A percentile compares a stretch with the other conserved stretches of the same genome.
Conservation (phyloP, 768 basidiomycete genomes). For the Pulveroboletus sp. region DNA sequence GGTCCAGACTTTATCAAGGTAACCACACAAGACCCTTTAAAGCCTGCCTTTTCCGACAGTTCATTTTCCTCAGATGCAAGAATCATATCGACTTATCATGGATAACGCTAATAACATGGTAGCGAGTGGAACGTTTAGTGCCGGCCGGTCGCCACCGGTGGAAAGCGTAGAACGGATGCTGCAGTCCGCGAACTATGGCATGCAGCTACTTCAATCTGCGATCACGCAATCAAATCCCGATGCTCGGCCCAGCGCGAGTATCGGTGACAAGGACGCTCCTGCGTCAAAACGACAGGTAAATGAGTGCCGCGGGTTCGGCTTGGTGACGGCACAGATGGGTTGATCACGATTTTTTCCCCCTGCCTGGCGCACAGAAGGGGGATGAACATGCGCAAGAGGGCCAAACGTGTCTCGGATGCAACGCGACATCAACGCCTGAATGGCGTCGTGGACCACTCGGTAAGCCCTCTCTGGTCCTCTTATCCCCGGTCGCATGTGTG, state of each 20-base stretch:
- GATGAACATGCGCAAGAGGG: slow-evolving; percentile 50
- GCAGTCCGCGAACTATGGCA: slow-evolving; percentile 40
- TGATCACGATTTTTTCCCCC: slow-evolving; percentile 17
- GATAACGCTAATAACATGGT: slow-evolving; percentile 34
- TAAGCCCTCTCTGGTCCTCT: slow-evolving; percentile 33
- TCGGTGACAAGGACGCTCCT: slow-evolving; percentile 29
- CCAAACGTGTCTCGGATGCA: slow-evolving; percentile 77
- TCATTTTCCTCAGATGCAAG: slow-evolving; percentile 33
- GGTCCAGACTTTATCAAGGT: slow-evolving; percentile 43
- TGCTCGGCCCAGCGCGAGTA: slow-evolving; percentile 18
- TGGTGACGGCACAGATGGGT: slow-evolving; percentile 26
- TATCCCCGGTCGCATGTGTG: slow-evolving; percentile 19
- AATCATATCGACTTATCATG: slow-evolving; percentile 42
- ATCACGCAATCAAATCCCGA: slow-evolving; percentile 27
- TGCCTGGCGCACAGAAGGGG: slow-evolving; percentile 24
- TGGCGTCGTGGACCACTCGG: slow-evolving; percentile 83
- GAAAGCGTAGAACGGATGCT: slow-evolving; percentile 42
- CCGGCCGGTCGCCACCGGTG: slow-evolving; percentile 21
- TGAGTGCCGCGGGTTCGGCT: slow-evolving; percentile 23
- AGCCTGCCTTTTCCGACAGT: slow-evolving; percentile 10
- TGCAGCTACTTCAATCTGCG: slow-evolving; percentile 30
- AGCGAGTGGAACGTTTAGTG: slow-evolving; percentile 17
- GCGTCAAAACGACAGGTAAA: slow-evolving; percentile 33
- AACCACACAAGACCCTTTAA: slow-evolving; percentile 4
- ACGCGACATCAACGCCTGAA: slow-evolving; percentile 81